Conservation (phyloP, 2,329 filamentous ascomycete species). For the Drechslera avenae region DNA sequence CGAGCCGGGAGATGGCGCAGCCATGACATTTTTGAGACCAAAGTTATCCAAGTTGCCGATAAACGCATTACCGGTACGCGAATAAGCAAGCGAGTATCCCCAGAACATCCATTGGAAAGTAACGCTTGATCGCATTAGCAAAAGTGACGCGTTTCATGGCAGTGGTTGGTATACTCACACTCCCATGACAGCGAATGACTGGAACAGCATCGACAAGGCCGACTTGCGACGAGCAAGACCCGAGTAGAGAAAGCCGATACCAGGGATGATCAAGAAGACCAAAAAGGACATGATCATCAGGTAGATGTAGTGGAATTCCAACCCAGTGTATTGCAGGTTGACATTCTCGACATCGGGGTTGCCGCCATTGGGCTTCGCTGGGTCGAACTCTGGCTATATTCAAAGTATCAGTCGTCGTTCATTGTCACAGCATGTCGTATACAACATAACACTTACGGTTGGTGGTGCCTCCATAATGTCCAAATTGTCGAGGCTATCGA, state of each 20-base stretch:
- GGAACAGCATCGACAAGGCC: conserved; percentile 66
- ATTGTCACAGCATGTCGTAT: neutral
- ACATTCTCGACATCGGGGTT: conserved; percentile 60
- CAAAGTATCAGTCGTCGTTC: conserved; percentile 1
- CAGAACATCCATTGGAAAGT: conserved; percentile 69
- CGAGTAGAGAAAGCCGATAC: conserved; percentile 68
- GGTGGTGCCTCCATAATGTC: conserved; percentile 24
- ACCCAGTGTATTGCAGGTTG: conserved; percentile 63
- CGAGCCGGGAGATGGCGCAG: conserved; percentile 64
- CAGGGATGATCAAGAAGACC: conserved; percentile 70
- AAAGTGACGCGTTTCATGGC: neutral
- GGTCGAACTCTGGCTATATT: conserved; percentile 48
- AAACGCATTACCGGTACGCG: conserved; percentile 63
- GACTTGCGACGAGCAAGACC: conserved; percentile 68
- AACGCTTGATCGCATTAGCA: conserved; percentile 33
- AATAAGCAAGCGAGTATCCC: conserved; percentile 69
- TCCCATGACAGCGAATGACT: conserved; percentile 63
- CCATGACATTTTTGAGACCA: conserved; percentile 64
- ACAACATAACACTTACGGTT: conserved; percentile 16
- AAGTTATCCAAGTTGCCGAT: conserved; percentile 68
- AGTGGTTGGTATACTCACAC: conserved; percentile 45
- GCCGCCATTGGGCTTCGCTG: conserved; percentile 58
- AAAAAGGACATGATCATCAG: conserved; percentile 64
- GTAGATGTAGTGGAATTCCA: conserved; percentile 67
- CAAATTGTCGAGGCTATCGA: neutral